These are phyloP conservation scores for Pichia rugopelliculosa DNA, from an alignment of 805 yeast genomes.

Conservation along the genomic window DNA sequence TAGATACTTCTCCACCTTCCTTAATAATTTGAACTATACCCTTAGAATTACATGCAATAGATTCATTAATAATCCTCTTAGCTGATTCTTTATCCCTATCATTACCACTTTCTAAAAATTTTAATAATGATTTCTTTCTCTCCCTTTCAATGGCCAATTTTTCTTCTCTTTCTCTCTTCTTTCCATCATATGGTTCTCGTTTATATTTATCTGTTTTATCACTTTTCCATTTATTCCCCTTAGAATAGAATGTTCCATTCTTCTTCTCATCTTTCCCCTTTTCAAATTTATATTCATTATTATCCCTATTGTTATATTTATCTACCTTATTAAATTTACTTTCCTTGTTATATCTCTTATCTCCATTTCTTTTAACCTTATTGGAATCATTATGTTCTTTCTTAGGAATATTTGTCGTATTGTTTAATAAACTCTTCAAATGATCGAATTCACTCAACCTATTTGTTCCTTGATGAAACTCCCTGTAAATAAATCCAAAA, in stretches of 20 bases:
- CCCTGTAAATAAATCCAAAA: background rate
- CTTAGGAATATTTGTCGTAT: background rate
- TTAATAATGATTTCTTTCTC: background rate
- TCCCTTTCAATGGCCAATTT: background rate
- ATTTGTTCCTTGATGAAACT: background rate
- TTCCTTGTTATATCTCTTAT: background rate
- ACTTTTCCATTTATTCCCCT: background rate
- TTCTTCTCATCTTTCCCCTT: background rate
- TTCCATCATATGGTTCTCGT: background rate
- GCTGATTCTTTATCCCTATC: conserved; percentile 24
- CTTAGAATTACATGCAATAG: conserved; percentile 11
- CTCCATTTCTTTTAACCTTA: background rate
- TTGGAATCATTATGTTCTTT: background rate
- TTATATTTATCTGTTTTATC: background rate
- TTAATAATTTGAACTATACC: conserved; percentile 19
- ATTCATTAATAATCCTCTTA: conserved; percentile 15
- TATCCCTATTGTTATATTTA: no score
- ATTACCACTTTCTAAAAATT: conserved; percentile 19
- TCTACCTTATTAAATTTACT: background rate
- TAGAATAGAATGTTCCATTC: background rate
- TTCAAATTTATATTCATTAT: no score
- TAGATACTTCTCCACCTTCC: conserved; percentile 14
- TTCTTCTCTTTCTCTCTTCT: background rate
- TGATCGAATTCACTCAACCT: background rate
- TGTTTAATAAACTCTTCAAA: conserved; percentile 2